Evolutionary conservation across 2,329 filamentous ascomycete genomes (phyloP), one percentile per base, ranked within the genome.

Genomic region (Aspergillus sp.): DNA sequence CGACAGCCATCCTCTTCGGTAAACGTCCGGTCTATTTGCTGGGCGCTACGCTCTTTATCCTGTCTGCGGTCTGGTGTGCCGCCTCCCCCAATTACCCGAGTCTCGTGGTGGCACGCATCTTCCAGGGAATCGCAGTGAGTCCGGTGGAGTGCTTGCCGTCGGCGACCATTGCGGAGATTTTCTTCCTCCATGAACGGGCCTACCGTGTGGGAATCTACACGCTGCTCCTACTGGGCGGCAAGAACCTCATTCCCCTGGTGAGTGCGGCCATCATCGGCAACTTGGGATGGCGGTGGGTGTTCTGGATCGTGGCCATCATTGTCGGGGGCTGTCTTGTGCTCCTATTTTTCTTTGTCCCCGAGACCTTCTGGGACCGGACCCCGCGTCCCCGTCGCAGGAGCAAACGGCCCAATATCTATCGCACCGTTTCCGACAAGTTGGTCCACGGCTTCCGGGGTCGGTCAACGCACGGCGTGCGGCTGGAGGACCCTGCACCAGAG

Each of bases 151-250:
- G 91, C 65, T 80, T 97, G 25, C 93, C 93, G 0, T 96, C 91
- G 4, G 92, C 93, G 14, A 96, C 91, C 0, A 93, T 97, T 64
- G 91, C 92, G 3, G 93, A 97, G 71, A 97, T 97, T 55, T 97
- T 92, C 76, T 97, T 96, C 66, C 78, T 97, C 17, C 93, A 97
- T 64, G 93, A 97, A 73, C 82, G 93, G 55, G 93, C 93, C 0
- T 97, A 92, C 68, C 87, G 93, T 4, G 85, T 97, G 42, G 94
- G 94, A 9, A 91, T 97, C 20, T 97, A 97, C 67, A 97, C 92
- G 0, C 74, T 97, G 17, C 77, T 97, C 5, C 79, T 97, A 11
- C 81, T 97, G 0, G 89, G 92, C 13, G 91, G 92, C 46, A 97
- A 97, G 78, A 97, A 97, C 62, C 69, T 97, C 57, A 81, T 96